Base-by-base conservation (phyloP, 1,284 basidiomycete species). In the Entoloma clypeatum region DNA sequence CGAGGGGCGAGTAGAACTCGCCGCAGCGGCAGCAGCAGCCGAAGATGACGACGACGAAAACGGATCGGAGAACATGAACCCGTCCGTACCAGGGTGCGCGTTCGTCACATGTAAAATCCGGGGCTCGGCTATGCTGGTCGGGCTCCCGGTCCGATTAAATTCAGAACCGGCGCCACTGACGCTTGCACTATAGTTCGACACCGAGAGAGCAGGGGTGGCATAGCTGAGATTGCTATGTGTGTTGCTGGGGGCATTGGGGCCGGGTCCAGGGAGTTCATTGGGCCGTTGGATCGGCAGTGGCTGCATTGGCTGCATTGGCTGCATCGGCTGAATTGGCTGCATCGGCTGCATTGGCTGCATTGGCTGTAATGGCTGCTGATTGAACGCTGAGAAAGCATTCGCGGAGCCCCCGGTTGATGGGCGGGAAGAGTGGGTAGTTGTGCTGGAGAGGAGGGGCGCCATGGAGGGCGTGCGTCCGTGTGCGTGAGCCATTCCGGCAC, bases 401-500 rank as follows among this genome's bases (percentile, higher is more conserved):
- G 50, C 52, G 10, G 71, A 71, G 16, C 61, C 61, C 11, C 62
- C 58, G 0, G 67, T 69, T 4, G 72, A 73, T 13, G 69, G 68
- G 24, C 69, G 56, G 7, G 73, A 69, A 4, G 61, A 61, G 8
- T 58, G 43, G n/a, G 59, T 56, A 3, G 52, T 50, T 9, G 44
- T 45, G 29, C 52, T 56, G n/a, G 43, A 34, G 10, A 53, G 55
- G 4, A 56, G 52, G 7, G 49, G 44, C 10, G 55, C 26, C 16
- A 48, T 45, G 8, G 54, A n/a, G 50, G 17, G 53, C 39, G 23
- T 43, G 55, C 36, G 61, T 54, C 11, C 58, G 60, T 7, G 54
- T 43, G 36, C 52, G 50, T 27, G 54, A 56, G 2, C 47, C 45
- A 9, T 33, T 41, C 7, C 51, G 52, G n/a, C n/a, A 23, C 50